Conservation (phyloP, 2,329 filamentous ascomycete species). For the Venturia effusa region DNA sequence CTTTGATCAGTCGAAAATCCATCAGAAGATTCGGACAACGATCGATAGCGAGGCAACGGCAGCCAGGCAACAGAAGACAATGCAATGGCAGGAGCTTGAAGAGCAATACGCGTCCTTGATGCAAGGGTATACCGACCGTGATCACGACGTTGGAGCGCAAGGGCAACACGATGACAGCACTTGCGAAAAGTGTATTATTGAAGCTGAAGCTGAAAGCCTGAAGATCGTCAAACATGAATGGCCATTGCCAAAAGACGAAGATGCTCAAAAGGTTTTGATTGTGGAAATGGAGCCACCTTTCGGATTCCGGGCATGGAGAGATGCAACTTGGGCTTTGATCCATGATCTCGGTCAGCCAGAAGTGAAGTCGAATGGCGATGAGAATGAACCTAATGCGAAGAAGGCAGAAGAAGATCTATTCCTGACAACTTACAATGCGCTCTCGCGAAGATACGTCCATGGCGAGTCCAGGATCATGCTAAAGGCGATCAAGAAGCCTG, state of each 20-base stretch:
- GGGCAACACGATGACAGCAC: background rate
- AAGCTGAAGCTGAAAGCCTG: background rate
- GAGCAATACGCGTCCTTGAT: background rate
- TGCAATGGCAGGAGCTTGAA: background rate
- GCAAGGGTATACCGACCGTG: background rate
- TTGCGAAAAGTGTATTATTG: background rate
- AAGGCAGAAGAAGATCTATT: background rate
- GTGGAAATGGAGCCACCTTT: background rate
- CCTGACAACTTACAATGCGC: background rate
- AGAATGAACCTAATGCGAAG: background rate
- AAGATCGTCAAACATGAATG: background rate
- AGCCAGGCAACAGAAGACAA: background rate
- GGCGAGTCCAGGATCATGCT: background rate
- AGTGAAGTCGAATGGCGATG: background rate
- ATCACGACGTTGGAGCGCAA: background rate
- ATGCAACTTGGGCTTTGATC: background rate
- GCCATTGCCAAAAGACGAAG: background rate
- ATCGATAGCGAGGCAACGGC: background rate
- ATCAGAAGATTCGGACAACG: background rate
- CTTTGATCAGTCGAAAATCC: background rate
- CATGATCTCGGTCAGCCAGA: background rate
- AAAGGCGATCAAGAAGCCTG: background rate
- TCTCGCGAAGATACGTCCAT: background rate
- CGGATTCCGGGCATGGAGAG: background rate
- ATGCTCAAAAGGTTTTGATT: background rate